These are phyloP conservation scores for Paraglomus brasilianum DNA, from an alignment of 192 early-diverging fungal genomes.

Conservation along the genomic window DNA sequence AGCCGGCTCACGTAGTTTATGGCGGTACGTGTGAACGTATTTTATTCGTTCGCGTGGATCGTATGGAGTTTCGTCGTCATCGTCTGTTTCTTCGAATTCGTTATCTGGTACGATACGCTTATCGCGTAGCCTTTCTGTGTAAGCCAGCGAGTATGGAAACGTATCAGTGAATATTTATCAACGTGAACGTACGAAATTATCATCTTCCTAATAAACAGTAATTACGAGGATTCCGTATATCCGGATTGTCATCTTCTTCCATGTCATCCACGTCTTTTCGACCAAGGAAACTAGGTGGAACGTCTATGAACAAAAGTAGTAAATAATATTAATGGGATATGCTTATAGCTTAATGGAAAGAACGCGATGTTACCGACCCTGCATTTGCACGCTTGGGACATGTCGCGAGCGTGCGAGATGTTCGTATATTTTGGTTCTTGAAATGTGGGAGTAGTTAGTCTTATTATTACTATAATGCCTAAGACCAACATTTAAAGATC, in stretches of 20 bases:
- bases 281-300: too few species aligned
- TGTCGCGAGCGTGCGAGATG: conserved; percentile 66
- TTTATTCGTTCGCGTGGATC: neutral
- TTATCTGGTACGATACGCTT: conserved; percentile 64
- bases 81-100: conserved; percentile 75
- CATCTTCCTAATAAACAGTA: neutral
- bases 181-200: neutral
- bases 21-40: conserved; percentile 9
- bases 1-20: neutral
- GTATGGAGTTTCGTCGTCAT: conserved; percentile 39
- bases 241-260: conserved; percentile 65
- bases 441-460: neutral
- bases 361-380: conserved; percentile 37
- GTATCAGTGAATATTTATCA: neutral
- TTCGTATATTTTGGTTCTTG: conserved; percentile 51
- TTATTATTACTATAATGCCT: neutral
- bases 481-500: neutral
- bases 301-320: too few species aligned
- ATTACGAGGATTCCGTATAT: conserved; percentile 63
- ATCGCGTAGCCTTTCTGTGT: conserved; percentile 65
- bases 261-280: conserved; percentile 31
- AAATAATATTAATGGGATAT: too few species aligned
- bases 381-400: conserved; percentile 84
- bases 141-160: neutral
- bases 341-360: neutral